Evolutionary conservation across 2,329 filamentous ascomycete species (phyloP).

Genomic region (Cercospora berteroae): DNA sequence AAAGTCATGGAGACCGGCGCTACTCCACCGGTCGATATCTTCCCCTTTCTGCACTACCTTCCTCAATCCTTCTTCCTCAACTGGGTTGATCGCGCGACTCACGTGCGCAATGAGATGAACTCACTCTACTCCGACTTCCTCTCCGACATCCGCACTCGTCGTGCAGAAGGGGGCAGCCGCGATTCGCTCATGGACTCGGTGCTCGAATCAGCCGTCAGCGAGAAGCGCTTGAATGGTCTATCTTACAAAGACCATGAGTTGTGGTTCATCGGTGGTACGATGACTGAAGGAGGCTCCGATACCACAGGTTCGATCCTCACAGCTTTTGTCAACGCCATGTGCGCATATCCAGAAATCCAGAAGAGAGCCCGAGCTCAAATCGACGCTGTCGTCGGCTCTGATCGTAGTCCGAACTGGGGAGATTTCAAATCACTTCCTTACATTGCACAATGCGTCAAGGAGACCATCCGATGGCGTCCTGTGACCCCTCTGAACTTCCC

Average conservation of each 20-base stretch:
- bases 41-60: background rate
- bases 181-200: conserved; percentile 44
- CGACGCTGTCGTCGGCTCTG: background rate
- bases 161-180: conserved; percentile 27
- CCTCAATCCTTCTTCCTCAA: background rate
- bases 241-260: background rate
- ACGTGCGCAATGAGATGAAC: background rate
- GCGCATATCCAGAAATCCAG: background rate
- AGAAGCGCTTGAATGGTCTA: conserved; percentile 13
- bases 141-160: conserved; percentile 37
- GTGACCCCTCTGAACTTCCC: background rate
- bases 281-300: background rate
- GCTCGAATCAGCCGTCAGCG: conserved; percentile 38
- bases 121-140: conserved; percentile 32
- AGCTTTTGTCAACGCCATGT: background rate
- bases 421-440: background rate
- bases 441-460: background rate
- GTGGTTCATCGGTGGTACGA: background rate
- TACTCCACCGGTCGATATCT: background rate
- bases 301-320: background rate
- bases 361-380: background rate
- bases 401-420: background rate
- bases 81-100: background rate
- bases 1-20: background rate
- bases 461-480: background rate